Evolutionary conservation across 1,284 basidiomycete species (phyloP).

Genomic region (Rhodotorula sp.): DNA sequence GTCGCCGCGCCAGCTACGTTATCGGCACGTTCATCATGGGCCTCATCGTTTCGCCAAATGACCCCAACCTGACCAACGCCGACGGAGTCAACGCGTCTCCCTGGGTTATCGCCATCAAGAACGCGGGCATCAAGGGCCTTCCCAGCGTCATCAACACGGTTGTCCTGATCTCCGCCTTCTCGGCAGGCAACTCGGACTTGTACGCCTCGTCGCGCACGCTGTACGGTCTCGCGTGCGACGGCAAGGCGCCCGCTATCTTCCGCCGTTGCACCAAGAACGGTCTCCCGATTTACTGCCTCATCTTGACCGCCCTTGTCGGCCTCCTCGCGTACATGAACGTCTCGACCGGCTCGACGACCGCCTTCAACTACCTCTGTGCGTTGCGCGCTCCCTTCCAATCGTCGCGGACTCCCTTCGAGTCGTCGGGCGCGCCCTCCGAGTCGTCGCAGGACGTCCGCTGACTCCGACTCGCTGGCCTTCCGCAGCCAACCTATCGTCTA

Average conservation of each 20-base stretch:
- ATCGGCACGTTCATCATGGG: slow-evolving; percentile 59
- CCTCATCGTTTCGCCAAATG: slow-evolving; percentile 67
- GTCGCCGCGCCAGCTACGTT: slow-evolving; percentile 33
- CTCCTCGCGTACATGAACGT: slow-evolving; percentile 56
- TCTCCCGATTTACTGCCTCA: slow-evolving; percentile 65
- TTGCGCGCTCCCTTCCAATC: background rate
- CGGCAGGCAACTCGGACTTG: slow-evolving; percentile 71
- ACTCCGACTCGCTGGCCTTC: background rate
- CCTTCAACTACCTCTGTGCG: slow-evolving; percentile 47
- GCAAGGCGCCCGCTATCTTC: slow-evolving; percentile 64
- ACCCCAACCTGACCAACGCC: slow-evolving; percentile 58
- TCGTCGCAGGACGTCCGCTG: background rate
- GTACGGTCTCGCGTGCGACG: slow-evolving; percentile 70
- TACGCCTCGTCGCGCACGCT: slow-evolving; percentile 78
- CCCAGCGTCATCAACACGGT: slow-evolving; percentile 66
- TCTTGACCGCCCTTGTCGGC: slow-evolving; percentile 55
- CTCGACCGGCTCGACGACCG: slow-evolving; percentile 43
- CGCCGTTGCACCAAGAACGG: slow-evolving; percentile 68
- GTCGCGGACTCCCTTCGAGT: background rate
- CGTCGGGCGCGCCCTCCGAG: background rate
- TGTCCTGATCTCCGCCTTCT: slow-evolving; percentile 74
- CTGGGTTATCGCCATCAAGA: slow-evolving; percentile 70
- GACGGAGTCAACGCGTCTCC: slow-evolving; percentile 60
- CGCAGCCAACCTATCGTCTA: background rate
- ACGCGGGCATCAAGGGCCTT: slow-evolving; percentile 46